Evolutionary conservation across 345 rosid species (phyloP), one percentile per base, ranked within the genome.

Genomic region (Crucihimalaya himalaica): DNA sequence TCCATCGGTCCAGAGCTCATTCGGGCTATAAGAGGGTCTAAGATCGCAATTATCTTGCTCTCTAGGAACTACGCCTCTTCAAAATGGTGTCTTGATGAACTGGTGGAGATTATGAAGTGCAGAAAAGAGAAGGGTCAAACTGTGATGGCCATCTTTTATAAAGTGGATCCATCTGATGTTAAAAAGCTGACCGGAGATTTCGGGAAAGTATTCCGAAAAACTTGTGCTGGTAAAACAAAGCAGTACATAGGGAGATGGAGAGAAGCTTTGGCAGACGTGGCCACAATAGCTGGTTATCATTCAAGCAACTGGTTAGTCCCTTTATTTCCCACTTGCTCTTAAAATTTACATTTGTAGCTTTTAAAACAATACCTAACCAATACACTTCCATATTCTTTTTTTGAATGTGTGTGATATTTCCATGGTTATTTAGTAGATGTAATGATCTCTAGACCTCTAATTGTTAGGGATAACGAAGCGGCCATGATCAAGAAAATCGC

Each of bases 11-110:
- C n/a, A n/a, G n/a, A n/a, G n/a, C n/a, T n/a, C n/a, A n/a, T n/a
- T n/a, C n/a, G n/a, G n/a, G n/a, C n/a, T 15, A 55, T 68, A 0
- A 55, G 73, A 55, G 63, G 0, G 0, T 68, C 73, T 7, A 55
- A 19, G 21, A 68, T 55, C 0, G 43, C 54, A 42, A 0, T 55
- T 2, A 13, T 55, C 29, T 29, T 55, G 72, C 0, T 68, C 29
- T 68, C 63, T 1, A 54, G 31, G 43, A 68, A 42, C 18, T 68
- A 68, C 2, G 72, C 72, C 4, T 68, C 63, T 20, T 68, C 71
- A 6, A 39, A 25, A 10, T 67, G 71, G 71, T 67, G 71, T 53
- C 71, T 67, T 25, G 71, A 67, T 1, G 71, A 67, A 16, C 12
- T 67, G 3, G 62, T 53, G 0, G 71, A 67, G 62, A 67, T 53